phyloP scores from a whole-genome alignment of 2,329 filamentous ascomycete genomes.

The Chaetomiaceae sp. region DNA sequence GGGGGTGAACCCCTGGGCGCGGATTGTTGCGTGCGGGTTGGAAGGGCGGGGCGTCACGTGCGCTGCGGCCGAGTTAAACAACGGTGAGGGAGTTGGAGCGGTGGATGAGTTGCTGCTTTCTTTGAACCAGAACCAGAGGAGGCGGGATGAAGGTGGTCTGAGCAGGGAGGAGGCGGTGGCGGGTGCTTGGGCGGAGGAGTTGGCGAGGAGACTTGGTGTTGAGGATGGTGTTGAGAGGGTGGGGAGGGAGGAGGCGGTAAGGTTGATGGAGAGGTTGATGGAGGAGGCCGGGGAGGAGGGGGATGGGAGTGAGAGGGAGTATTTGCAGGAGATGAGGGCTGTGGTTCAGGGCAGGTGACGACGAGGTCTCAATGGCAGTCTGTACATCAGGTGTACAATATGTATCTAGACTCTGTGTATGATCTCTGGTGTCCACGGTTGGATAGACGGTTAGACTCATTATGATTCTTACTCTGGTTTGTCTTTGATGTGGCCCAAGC shows the following conservation, averaged over 20 bases:
- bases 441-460: background rate
- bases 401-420: background rate
- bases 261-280: slow-evolving; percentile 16
- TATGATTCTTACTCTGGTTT: no score
- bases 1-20: slow-evolving; percentile 48
- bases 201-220: slow-evolving; percentile 22
- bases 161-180: slow-evolving; percentile 16
- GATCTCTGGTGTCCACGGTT: background rate
- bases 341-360: background rate
- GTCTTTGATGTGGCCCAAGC: background rate
- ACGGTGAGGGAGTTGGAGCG: background rate
- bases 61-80: slow-evolving; percentile 51
- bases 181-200: slow-evolving; percentile 22
- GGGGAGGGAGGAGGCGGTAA: slow-evolving; percentile 12
- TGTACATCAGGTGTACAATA: background rate
- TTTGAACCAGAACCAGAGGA: background rate
- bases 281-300: slow-evolving; percentile 1
- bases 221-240: slow-evolving; percentile 21
- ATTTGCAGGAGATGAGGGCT: slow-evolving; percentile 3
- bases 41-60: slow-evolving; percentile 76
- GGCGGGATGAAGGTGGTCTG: background rate
- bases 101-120: slow-evolving; percentile 50
- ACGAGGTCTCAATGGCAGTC: background rate
- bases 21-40: slow-evolving; percentile 88
- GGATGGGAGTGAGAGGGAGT: slow-evolving; percentile 5